phyloP scores from a whole-genome alignment of 352 stramenopile genomes.

The Phytopythium cucurbitacearum region DNA sequence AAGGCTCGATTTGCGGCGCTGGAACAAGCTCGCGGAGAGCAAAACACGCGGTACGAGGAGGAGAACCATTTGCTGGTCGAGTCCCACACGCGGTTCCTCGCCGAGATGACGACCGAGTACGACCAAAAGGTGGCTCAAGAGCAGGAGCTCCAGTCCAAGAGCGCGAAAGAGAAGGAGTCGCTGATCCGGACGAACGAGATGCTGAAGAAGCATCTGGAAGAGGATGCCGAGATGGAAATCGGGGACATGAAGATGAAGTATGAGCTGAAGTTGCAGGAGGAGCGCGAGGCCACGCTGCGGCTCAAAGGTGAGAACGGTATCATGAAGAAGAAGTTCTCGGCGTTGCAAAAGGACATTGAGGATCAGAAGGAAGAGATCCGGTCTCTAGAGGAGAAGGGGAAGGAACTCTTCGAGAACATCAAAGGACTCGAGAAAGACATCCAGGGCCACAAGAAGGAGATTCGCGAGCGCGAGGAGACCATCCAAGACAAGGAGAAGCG shows the following conservation, averaged over 20 bases:
- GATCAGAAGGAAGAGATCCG: slow-evolving; percentile 94
- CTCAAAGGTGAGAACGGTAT: slow-evolving; percentile 96
- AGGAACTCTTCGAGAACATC: slow-evolving; percentile 92
- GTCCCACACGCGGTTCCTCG: slow-evolving; percentile 82
- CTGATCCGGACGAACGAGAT: slow-evolving; percentile 88
- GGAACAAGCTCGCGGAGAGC: slow-evolving; percentile 63
- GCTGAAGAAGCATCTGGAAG: slow-evolving; percentile 89
- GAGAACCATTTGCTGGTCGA: slow-evolving; percentile 78
- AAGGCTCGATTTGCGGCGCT: slow-evolving; percentile 87
- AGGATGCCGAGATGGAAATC: slow-evolving; percentile 93
- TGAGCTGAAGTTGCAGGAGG: slow-evolving; percentile 86
- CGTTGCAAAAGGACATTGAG: slow-evolving; percentile 93
- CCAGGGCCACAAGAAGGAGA: slow-evolving; percentile 90
- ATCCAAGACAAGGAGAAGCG: slow-evolving; percentile 96
- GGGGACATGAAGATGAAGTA: slow-evolving; percentile 91
- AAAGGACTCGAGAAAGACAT: slow-evolving; percentile 92
- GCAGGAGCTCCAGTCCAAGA: slow-evolving; percentile 65
- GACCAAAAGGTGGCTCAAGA: slow-evolving; percentile 87
- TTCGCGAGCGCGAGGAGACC: slow-evolving; percentile 90
- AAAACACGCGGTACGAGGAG: slow-evolving; percentile 70
- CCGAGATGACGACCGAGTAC: slow-evolving; percentile 91
- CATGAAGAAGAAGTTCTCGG: slow-evolving; percentile 96
- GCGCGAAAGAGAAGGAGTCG: slow-evolving; percentile 53
- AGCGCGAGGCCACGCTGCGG: slow-evolving; percentile 88
- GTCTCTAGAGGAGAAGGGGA: slow-evolving; percentile 87